phyloP scores from a whole-genome alignment of 192 early-diverging fungal genomes.

The Entomortierella chlamydospora region DNA sequence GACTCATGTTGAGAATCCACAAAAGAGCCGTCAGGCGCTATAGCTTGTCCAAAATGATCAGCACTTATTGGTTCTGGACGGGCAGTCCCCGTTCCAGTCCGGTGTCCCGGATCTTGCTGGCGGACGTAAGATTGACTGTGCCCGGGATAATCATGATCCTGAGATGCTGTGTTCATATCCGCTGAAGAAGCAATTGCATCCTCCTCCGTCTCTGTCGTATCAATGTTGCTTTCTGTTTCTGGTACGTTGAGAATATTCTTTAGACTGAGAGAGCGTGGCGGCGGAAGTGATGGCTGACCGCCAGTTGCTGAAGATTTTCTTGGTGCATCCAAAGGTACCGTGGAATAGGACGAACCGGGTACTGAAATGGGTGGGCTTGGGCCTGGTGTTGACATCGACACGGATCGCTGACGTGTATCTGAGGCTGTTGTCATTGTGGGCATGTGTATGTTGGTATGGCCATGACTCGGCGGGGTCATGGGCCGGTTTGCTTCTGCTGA shows the following conservation, averaged over 20 bases:
- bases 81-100: too few relatives aligned
- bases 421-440: not conserved
- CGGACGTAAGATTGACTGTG: not conserved
- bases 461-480: conserved; percentile 11
- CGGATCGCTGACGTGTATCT: conserved; percentile 11
- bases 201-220: conserved; percentile 7
- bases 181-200: not conserved
- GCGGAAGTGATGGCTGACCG: conserved; percentile 8
- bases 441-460: conserved; percentile 1
- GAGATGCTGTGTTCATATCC: not conserved
- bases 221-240: conserved; percentile 12
- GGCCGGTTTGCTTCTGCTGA: conserved; percentile 6
- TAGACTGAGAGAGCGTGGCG: conserved; percentile 32
- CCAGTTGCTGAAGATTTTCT: not conserved
- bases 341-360: not conserved
- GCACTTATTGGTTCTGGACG: too few relatives aligned
- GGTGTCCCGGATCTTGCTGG: not conserved
- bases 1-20: not conserved
- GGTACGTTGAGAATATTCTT: conserved; percentile 37
- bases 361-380: not conserved
- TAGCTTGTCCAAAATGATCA: too few relatives aligned
- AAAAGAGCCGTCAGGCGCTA: not conserved
- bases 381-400: not conserved
- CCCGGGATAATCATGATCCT: not conserved
- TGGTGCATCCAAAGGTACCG: not conserved